phyloP scores from a whole-genome alignment of 352 stramenopile genomes.

The Sclerospora graminicola region DNA sequence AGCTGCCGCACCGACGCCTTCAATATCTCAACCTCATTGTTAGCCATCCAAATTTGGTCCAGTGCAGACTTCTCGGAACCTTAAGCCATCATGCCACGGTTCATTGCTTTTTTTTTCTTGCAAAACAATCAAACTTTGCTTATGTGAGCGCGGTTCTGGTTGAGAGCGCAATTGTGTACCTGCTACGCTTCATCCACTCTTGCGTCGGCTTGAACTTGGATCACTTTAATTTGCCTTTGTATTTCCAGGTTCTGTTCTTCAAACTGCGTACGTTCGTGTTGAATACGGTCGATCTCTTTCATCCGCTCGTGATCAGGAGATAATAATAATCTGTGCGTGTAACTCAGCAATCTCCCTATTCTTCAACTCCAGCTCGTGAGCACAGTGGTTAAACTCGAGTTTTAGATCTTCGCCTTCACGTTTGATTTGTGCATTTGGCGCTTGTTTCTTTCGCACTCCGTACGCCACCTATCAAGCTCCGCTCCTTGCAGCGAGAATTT shows the following conservation, averaged over 20 bases:
- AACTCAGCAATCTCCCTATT: constrained; percentile 39
- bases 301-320: constrained; percentile 40
- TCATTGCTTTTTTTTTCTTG: constrained; percentile 55
- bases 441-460: constrained; percentile 37
- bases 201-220: constrained; percentile 26
- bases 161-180: constrained; percentile 24
- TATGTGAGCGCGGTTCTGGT: constrained; percentile 41
- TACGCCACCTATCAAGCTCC: constrained; percentile 39
- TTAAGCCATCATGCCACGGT: constrained; percentile 29
- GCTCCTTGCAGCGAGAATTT: constrained; percentile 19
- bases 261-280: constrained; percentile 38
- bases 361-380: constrained; percentile 38
- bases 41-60: constrained; percentile 39
- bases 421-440: constrained; percentile 23
- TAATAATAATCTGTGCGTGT: constrained; percentile 40
- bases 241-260: constrained; percentile 54
- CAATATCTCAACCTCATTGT: constrained; percentile 26
- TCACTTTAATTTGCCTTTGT: constrained; percentile 30
- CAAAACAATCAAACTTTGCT: constrained; percentile 35
- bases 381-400: constrained; percentile 37
- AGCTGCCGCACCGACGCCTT: constrained; percentile 24
- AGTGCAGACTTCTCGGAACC: constrained; percentile 39
- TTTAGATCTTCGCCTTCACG: constrained; percentile 34
- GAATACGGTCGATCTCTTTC: constrained; percentile 44
- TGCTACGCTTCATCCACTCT: constrained; percentile 40